A percentile compares a stretch with the other conserved stretches of the same genome.
These are phyloP conservation scores for Pichia sp. DNA, from an alignment of 1,139 yeast genomes.

Conservation along the genomic window DNA sequence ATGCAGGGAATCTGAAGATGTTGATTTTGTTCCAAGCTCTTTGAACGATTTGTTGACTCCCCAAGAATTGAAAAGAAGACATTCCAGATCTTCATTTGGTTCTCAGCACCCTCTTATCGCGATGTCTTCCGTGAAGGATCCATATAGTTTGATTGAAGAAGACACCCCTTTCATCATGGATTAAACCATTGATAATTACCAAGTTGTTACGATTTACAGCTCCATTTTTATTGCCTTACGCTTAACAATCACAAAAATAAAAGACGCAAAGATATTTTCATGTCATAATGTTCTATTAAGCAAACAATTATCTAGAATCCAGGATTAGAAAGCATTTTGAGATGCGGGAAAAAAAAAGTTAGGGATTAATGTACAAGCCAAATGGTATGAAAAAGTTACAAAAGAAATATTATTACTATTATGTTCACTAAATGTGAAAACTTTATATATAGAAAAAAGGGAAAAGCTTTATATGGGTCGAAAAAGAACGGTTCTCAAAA, in stretches of 20 bases:
- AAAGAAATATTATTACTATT: not conserved
- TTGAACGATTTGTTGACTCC: constrained; percentile 74
- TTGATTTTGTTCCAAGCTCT: constrained; percentile 76
- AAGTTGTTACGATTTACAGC: not conserved
- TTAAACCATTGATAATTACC: constrained; percentile 4
- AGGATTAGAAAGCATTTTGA: not conserved
- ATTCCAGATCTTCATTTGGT: constrained; percentile 41
- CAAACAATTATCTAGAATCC: not conserved
- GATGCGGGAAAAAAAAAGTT: not conserved
- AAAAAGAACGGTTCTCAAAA: not conserved
- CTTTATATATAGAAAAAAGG: not conserved
- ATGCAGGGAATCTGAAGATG: constrained; percentile 30
- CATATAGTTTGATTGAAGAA: constrained; percentile 18
- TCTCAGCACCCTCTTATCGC: constrained; percentile 7
- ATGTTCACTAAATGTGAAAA: not conserved
- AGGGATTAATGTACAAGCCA: not conserved
- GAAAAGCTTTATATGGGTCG: not conserved
- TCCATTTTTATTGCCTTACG: not conserved
- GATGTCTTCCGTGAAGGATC: not conserved
- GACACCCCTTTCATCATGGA: constrained; percentile 27
- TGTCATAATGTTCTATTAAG: not conserved
- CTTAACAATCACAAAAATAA: not conserved
- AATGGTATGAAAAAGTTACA: not conserved
- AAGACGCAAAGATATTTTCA: not conserved
- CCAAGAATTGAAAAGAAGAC: constrained; percentile 64